Base-by-base conservation (phyloP, 768 basidiomycete genomes). In the Kwoniella sp. region DNA sequence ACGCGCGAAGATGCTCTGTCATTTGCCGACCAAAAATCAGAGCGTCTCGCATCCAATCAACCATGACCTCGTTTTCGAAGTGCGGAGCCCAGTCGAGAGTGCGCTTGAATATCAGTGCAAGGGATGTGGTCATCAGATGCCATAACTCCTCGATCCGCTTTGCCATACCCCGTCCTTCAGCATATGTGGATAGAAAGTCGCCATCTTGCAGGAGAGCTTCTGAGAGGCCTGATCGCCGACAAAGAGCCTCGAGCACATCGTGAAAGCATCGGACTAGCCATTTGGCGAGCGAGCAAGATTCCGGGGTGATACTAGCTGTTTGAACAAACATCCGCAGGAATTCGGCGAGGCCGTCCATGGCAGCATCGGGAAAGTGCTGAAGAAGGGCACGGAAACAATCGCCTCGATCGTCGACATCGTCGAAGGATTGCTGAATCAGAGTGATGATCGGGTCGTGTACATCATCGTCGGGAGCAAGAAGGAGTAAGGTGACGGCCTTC, bases 11-110 rank as follows among this genome's bases (percentile, higher is more conserved):
- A 68, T 92, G 88, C 2, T 87, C 89, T 53, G 96, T 82, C 83
- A 96, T 85, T 73, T 94, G 90, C 70, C 90, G 83, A 9, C 89
- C 93, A 73, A 96, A 93, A 68, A 98, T 93, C 57, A 98, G 84
- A 2, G 94, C 96, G 77, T 98, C 96, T 61, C 94, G 87, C 96
- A 99, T 98, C 96, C 96, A 99, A 31, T 88, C 86, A 15, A 90
- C 85, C 94, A 99, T 96, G 61, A 88, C 87, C 28, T 88, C 86
- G 71, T 86, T 87, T 59, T 90, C 88, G 79, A 91, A 91, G 77
- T 85, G 89, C 8, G 83, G 79, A 0, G 96, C 86, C 96, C 96
- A 99, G 15, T 83, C 75, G 0, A 89, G 89, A 2, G 93, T 93
- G 58, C 86, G 85, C 75, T 86, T 87, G 83, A 96, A 97, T 68